Base-by-base conservation (phyloP, 768 basidiomycete species). In the Porphyrellus cyaneotinctus region DNA sequence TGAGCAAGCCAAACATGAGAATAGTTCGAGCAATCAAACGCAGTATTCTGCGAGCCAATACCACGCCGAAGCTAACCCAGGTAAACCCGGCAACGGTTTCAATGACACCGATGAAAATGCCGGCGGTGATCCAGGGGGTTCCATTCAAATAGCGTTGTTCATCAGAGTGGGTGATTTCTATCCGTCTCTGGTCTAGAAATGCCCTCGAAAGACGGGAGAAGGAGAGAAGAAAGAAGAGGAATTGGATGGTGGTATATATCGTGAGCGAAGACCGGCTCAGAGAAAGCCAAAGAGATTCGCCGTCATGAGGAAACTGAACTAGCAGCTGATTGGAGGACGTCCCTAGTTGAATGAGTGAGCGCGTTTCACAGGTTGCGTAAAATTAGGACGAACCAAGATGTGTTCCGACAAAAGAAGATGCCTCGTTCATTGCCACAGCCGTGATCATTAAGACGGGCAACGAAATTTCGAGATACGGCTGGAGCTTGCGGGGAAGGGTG, bases 61-160 rank as follows among this genome's bases (percentile, higher is more conserved):
- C 69, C 11, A 77, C 58, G 1, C 74, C 78, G 60, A 88, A 88
- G 9, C 73, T 72, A 24, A 73, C 75, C 14, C 71, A 68, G 3
- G 75, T 76, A 58, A 88, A 89, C 1, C 87, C 89, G 11, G 84
- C 61, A 7, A 81, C 65, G 6, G 78, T 81, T 67, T 91, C 89
- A 43, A 84, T 63, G 4, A 80, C 79, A 11, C 86, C 85, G 23
- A 90, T 61, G 60, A 81, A 78, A 50, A 86, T 63, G 4, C 80
- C 86, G 0, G 62, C 70, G n/a, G 77, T 70, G 41, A 89, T 74
- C 87, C 87, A 91, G 17, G 74, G 80, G 11, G 80, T 77, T 11
- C 88, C 89, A 52, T 75, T 78, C 58, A 84, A 71, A 18, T 80
- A 66, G 22, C 73, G 66, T n/a, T 55, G 57, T 63, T 82, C 78